phyloP scores from a whole-genome alignment of 768 basidiomycete species.

The Mycena rebaudengoi region DNA sequence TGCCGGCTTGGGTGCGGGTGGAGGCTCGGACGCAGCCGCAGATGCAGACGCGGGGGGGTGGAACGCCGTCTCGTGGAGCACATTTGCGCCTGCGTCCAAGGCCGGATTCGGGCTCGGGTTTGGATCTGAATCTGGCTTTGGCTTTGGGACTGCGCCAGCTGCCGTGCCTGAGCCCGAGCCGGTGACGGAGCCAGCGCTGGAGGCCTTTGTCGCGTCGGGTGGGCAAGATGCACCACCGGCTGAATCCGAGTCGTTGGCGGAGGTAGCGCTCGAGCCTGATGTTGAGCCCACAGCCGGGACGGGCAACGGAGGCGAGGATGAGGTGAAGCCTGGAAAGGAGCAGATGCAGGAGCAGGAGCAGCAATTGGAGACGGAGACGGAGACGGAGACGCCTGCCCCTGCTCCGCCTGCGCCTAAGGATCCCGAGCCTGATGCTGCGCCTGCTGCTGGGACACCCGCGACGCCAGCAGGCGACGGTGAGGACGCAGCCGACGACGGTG shows the following conservation, averaged over 20 bases:
- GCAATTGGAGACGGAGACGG: neutral
- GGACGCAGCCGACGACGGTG: neutral
- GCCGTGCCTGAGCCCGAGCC: neutral
- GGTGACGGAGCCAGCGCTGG: neutral
- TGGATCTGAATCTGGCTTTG: conserved; percentile 4
- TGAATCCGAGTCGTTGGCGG: conserved; percentile 1
- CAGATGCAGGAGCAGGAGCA: conserved; percentile 4
- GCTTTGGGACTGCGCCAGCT: neutral
- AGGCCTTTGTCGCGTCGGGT: conserved; percentile 1
- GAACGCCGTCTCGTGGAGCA: conserved; percentile 7
- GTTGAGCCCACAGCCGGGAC: neutral
- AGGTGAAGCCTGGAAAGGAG: neutral
- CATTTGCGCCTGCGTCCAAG: conserved; percentile 6
- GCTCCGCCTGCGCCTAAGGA: conserved; percentile 5
- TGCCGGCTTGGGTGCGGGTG: neutral
- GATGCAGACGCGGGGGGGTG: conserved; percentile 7
- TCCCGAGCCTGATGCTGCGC: conserved; percentile 1
- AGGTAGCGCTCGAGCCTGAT: neutral
- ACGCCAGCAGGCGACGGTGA: conserved; percentile 7
- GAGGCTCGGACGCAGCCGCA: neutral
- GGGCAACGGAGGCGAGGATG: conserved; percentile 8
- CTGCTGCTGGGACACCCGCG: neutral
- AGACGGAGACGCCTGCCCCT: conserved; percentile 8
- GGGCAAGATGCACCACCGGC: conserved; percentile 2
- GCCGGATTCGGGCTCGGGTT: neutral